phyloP scores from a whole-genome alignment of 2,329 filamentous ascomycete genomes.

The Botrytis squamosa region DNA sequence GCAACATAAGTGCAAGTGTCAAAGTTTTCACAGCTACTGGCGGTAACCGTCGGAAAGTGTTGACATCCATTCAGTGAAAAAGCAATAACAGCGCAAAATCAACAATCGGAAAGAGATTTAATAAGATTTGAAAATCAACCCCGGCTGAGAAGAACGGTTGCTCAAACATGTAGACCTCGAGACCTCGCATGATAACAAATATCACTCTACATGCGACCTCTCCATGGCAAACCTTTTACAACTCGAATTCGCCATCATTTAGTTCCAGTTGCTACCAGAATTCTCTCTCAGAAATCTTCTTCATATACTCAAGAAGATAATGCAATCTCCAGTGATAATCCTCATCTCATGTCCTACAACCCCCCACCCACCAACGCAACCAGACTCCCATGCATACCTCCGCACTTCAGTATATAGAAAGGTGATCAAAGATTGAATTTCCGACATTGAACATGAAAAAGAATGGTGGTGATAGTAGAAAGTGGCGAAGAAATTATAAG shows the following conservation, averaged over 20 bases:
- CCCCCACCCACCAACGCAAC: not conserved
- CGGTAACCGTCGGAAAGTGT: too few species aligned
- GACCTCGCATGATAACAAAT: not conserved
- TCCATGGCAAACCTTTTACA: not conserved
- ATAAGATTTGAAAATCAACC: too few species aligned
- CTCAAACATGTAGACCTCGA: not conserved
- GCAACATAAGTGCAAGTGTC: too few species aligned
- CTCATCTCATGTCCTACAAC: not conserved
- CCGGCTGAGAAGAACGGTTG: not conserved
- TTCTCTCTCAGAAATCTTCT: not conserved
- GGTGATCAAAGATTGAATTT: not conserved
- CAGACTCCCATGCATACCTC: not conserved
- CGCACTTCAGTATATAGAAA: not conserved
- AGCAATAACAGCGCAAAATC: not conserved
- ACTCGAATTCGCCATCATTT: accelerated
- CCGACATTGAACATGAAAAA: too few species aligned
- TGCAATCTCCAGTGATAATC: not conserved
- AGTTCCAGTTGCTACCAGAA: not conserved
- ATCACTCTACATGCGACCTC: not conserved
- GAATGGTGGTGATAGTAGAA: not conserved
- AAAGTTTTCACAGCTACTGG: too few species aligned
- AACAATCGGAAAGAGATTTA: not conserved
- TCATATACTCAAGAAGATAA: not conserved
- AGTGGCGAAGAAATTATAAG: not conserved
- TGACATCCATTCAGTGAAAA: not conserved